Evolutionary conservation across 2,329 filamentous ascomycete species (phyloP).

Genomic region (Dothistroma septosporum): DNA sequence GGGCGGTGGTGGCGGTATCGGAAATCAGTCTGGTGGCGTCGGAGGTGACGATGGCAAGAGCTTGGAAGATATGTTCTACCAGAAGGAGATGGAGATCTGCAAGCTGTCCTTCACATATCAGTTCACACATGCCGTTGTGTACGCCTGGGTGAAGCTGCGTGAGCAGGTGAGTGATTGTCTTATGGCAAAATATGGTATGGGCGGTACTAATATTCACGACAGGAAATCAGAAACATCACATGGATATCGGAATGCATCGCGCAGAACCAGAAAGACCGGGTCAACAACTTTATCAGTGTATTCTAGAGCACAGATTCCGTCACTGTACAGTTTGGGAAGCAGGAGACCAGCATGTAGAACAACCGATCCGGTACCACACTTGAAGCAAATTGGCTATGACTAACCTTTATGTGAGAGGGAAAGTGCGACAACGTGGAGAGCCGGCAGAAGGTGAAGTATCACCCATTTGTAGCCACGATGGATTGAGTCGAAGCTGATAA

Average conservation of each 20-base stretch:
- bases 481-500: no score
- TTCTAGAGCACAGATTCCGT: slow-evolving; percentile 53
- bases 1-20: slow-evolving; percentile 64
- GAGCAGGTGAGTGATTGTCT: slow-evolving; percentile 69
- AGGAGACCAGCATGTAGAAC: slow-evolving; percentile 3
- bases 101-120: slow-evolving; percentile 94
- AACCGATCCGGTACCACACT: neutral
- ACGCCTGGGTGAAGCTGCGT: slow-evolving; percentile 94
- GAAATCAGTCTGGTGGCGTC: slow-evolving; percentile 80
- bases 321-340: neutral
- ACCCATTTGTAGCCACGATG: no score
- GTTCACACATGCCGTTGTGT: slow-evolving; percentile 91
- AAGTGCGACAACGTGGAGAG: neutral
- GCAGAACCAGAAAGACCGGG: slow-evolving; percentile 98
- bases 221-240: slow-evolving; percentile 99
- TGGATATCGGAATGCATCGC: slow-evolving; percentile 99
- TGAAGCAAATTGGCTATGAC: neutral
- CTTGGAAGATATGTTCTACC: slow-evolving; percentile 95
- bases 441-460: neutral
- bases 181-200: neutral
- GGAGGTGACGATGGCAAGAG: slow-evolving; percentile 77
- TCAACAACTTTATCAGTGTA: slow-evolving; percentile 97
- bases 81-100: slow-evolving; percentile 98
- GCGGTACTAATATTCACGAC: neutral
- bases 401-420: neutral